phyloP scores from a whole-genome alignment of 495 filamentous ascomycete genomes.

The Penicillium fimorum region DNA sequence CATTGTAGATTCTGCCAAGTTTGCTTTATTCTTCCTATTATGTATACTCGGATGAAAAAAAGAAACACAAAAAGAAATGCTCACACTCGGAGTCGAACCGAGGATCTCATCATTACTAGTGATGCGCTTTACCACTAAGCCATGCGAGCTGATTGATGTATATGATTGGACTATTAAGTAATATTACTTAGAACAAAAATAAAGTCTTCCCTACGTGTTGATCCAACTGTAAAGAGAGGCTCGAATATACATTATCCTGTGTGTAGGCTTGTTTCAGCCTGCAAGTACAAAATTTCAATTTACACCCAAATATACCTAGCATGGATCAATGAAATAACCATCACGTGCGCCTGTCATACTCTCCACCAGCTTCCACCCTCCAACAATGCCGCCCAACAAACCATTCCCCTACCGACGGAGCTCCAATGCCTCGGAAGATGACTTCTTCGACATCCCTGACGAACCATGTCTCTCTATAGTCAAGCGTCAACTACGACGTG shows the following conservation, averaged over 20 bases:
- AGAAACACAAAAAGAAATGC: background rate
- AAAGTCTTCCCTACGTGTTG: too few relatives aligned
- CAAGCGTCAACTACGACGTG: conserved; percentile 38
- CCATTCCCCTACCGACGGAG: conserved; percentile 33
- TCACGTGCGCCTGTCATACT: background rate
- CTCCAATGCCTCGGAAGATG: conserved; percentile 39
- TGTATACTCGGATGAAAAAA: too few relatives aligned
- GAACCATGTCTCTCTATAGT: conserved; percentile 32
- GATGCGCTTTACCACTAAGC: conserved; percentile 18
- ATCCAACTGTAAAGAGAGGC: background rate
- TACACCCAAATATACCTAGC: background rate
- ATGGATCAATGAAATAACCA: conserved; percentile 7
- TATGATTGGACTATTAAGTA: too few relatives aligned
- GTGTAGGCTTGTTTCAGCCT: background rate
- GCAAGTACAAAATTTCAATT: background rate
- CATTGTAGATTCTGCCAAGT: too few relatives aligned
- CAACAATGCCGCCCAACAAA: conserved; percentile 22
- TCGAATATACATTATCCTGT: background rate
- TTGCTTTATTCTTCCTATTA: too few relatives aligned
- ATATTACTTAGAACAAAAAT: too few relatives aligned
- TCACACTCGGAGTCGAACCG: conserved; percentile 18
- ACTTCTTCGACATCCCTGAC: conserved; percentile 47
- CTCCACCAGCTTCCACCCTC: background rate
- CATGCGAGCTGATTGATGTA: conserved; percentile 10
- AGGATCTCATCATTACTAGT: conserved; percentile 19